Base-by-base conservation (phyloP, 2,329 filamentous ascomycete genomes). In the Apiospora hydei region DNA sequence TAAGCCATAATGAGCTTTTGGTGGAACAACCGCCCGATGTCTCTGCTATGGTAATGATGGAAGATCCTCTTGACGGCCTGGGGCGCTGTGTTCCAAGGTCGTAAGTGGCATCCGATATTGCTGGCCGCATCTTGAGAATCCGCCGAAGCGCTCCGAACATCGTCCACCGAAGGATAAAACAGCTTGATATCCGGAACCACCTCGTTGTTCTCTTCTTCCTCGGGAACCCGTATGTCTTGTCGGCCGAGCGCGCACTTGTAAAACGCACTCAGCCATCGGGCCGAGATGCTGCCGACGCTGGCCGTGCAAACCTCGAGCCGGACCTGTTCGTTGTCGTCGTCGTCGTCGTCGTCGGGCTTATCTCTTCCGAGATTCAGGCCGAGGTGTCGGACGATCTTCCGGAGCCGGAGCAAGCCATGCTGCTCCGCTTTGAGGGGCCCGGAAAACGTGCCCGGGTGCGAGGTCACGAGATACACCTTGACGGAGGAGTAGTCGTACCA, bases 1-100 rank as follows among this genome's bases (percentile, higher is more conserved):
- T 76, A 76, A 2, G 75, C 75, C 18, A 78, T 57, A 4, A 78
- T 75, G 10, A 77, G 34, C 49, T 78, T 78, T 69, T 78, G 76
- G 46, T 77, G 77, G 44, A 78, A 77, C 1, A 78, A 73, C 0
- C 74, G 72, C n/a, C 76, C 76, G 7, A 70, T 24, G n/a, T 78
- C 77, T 66, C 76, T 77, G 3, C 77, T 78, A 46, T 73, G 43
- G 53, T 78, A 78, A 53, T 74, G 73, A 47, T 77, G 74, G 53
- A 78, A 78, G 4, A 78, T 38, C 14, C 71, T 46, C 71, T 75
- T 76, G 41, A 78, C 64, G n/a, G 69, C 73, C 4, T 16, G 53
- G 6, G 75, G 73, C 4, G 75, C 75, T 24, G 43, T 67, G 4
- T 71, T 38, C 77, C 76, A 78, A 0, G 76, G 75, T 1, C 75